A percentile compares a stretch with the other conserved stretches of the same genome.
Conservation (phyloP, 768 basidiomycete species). For the Russula ochroleuca region DNA sequence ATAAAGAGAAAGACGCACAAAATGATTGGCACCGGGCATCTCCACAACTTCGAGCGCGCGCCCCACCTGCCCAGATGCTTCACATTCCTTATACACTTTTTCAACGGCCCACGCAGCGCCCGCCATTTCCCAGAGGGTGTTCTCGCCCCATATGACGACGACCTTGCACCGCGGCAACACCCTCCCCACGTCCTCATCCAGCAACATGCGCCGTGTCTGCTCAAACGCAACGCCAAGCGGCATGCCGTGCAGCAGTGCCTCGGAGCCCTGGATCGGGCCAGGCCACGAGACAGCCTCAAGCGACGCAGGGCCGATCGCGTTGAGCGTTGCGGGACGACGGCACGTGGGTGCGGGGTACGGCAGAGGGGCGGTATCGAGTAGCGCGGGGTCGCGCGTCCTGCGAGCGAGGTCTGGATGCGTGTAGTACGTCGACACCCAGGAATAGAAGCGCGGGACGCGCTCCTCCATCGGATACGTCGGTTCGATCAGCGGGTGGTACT, state of each 20-base stretch:
- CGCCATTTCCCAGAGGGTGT: slow-evolving; percentile 24
- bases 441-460: slow-evolving; percentile 25
- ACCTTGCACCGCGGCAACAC: slow-evolving; percentile 26
- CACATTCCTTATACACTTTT: slow-evolving; percentile 17
- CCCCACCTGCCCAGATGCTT: slow-evolving; percentile 12
- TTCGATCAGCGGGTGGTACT: slow-evolving; percentile 23
- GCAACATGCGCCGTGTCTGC: slow-evolving; percentile 19
- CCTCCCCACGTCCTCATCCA: slow-evolving; percentile 10
- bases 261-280: slow-evolving; percentile 22
- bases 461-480: slow-evolving; percentile 10
- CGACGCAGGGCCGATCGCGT: slow-evolving; percentile 17
- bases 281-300: slow-evolving; percentile 23
- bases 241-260: slow-evolving; percentile 21
- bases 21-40: slow-evolving; percentile 26
- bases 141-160: slow-evolving; percentile 22
- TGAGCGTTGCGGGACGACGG: slow-evolving; percentile 19
- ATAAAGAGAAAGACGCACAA: slow-evolving; percentile 20
- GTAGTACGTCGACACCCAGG: slow-evolving; percentile 27
- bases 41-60: slow-evolving; percentile 21
- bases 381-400: slow-evolving; percentile 7
- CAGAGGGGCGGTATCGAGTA: slow-evolving; percentile 20
- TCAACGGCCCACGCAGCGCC: slow-evolving; percentile 25
- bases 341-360: slow-evolving; percentile 10
- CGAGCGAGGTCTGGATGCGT: slow-evolving; percentile 17
- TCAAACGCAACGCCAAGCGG: slow-evolving; percentile 17